Evolutionary conservation across 2,329 filamentous ascomycete genomes (phyloP).

Genomic region (Sclerotinia sclerotiorum): DNA sequence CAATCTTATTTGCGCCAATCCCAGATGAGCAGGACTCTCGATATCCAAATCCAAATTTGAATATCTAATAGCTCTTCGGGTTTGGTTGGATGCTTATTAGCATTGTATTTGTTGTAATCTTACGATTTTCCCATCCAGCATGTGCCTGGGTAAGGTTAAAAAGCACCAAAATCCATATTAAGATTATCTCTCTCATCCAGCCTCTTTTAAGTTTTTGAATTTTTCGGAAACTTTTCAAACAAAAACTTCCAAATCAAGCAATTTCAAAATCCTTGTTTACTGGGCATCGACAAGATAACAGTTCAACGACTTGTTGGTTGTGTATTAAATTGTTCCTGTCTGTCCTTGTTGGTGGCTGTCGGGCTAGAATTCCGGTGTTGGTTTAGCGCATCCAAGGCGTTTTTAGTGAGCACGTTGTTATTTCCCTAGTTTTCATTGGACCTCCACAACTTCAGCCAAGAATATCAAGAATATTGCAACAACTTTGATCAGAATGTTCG

Average conservation of each 20-base stretch:
- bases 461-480: neutral
- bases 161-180: neutral
- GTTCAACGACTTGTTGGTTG: no score
- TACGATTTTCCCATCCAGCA: no score
- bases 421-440: slow-evolving; percentile 15
- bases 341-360: neutral
- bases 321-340: neutral
- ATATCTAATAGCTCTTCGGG: no score
- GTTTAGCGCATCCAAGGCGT: neutral
- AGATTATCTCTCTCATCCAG: neutral
- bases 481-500: neutral
- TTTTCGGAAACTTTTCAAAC: neutral
- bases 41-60: no score
- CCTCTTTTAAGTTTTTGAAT: neutral
- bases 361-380: neutral
- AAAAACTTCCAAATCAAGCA: neutral
- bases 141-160: no score
- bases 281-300: neutral
- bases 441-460: slow-evolving; percentile 19
- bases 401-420: slow-evolving; percentile 19
- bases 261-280: neutral
- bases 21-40: no score
- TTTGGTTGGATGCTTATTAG: no score
- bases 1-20: no score
- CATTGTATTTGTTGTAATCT: no score